Evolutionary conservation across 768 basidiomycete species (phyloP).

Genomic region (Dictyophora rubrovolvata): DNA sequence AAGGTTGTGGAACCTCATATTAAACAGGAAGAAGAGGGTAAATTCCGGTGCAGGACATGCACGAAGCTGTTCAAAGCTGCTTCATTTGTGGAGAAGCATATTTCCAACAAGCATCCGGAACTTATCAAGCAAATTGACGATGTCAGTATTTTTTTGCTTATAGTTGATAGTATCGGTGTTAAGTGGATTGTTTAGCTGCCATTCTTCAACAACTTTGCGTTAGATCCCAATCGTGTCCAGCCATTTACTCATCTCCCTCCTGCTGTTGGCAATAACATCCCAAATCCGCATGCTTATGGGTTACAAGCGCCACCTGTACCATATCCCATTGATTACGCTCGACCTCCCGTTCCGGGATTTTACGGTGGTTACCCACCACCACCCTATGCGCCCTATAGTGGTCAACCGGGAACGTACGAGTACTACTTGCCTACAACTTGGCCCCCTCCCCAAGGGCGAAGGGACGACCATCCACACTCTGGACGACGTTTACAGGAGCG

Average conservation of each 20-base stretch:
- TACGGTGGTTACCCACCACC: conserved; percentile 26
- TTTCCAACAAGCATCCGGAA: conserved; percentile 89
- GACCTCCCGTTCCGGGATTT: conserved; percentile 24
- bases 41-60: conserved; percentile 94
- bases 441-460: conserved; percentile 19
- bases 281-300: conserved; percentile 80
- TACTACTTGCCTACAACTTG: conserved; percentile 27
- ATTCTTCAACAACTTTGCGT: conserved; percentile 91
- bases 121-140: conserved; percentile 76
- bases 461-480: conserved; percentile 24
- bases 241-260: conserved; percentile 75
- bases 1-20: conserved; percentile 71
- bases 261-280: conserved; percentile 54
- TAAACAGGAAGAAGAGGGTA: conserved; percentile 94
- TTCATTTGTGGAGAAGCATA: conserved; percentile 95
- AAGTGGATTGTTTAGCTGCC: conserved; percentile 42
- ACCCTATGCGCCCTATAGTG: conserved; percentile 25
- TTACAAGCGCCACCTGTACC: conserved; percentile 47
- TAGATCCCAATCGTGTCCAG: conserved; percentile 90
- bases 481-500: conserved; percentile 63
- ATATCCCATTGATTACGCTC: conserved; percentile 20
- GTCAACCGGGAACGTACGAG: conserved; percentile 34
- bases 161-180: not conserved
- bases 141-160: conserved; percentile 34
- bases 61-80: conserved; percentile 96